Conservation (phyloP, 129 eudicot genomes). For the Scalesia atractyloides region DNA sequence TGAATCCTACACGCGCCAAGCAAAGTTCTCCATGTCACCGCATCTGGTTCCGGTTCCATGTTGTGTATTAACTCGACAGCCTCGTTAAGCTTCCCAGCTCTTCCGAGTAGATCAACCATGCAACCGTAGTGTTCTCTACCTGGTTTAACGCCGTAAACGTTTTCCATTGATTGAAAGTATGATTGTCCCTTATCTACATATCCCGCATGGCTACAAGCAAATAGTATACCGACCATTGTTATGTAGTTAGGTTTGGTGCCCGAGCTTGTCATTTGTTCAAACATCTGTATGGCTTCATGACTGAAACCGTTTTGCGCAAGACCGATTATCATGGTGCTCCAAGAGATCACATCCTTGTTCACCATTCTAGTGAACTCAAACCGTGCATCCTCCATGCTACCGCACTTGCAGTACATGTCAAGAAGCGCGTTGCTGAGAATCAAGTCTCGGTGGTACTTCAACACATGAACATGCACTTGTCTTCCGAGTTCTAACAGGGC, state of each 20-base stretch:
- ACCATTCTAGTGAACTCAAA: constrained; percentile 44
- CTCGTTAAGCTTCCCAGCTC: constrained; percentile 66
- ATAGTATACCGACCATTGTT: constrained; percentile 61
- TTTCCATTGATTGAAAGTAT: constrained; percentile 62
- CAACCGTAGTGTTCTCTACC: constrained; percentile 76
- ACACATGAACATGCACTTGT: constrained; percentile 73
- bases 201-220: constrained; percentile 86
- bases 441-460: constrained; percentile 62
- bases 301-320: constrained; percentile 81
- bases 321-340: constrained; percentile 81
- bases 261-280: constrained; percentile 49
- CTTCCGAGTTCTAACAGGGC: constrained; percentile 69
- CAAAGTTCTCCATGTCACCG: constrained; percentile 66
- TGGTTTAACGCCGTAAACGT: constrained; percentile 48
- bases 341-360: constrained; percentile 71
- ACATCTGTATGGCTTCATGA: constrained; percentile 51
- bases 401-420: constrained; percentile 86
- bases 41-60: constrained; percentile 62
- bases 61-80: constrained; percentile 51
- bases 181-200: constrained; percentile 46
- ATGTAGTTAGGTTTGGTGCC: constrained; percentile 62
- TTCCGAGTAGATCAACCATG: constrained; percentile 75
- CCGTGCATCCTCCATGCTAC: constrained; percentile 74
- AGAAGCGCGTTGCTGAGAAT: constrained; percentile 72
- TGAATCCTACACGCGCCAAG: constrained; percentile 72